Evolutionary conservation across 116 monocot species (phyloP).

Genomic region (Trichopus zeylanicus): DNA sequence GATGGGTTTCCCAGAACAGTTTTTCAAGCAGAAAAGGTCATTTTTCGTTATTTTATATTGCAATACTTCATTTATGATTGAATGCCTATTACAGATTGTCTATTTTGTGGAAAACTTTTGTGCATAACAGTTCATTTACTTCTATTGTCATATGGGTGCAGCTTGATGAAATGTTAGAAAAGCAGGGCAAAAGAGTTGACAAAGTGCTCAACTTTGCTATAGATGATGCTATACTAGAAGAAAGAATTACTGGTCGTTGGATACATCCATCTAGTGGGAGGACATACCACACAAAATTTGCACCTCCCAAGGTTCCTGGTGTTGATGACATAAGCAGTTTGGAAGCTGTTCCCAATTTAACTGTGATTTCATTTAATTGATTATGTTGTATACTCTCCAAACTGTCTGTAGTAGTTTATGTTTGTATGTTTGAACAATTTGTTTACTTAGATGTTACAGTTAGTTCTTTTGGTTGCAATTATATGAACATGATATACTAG

Average conservation of each 20-base stretch:
- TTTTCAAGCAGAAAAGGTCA: conserved; percentile 88
- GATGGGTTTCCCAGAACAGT: conserved; percentile 96
- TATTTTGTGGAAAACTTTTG: background rate
- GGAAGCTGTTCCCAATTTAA: background rate
- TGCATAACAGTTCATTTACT: background rate
- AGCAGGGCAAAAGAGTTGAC: conserved; percentile 70
- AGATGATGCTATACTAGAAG: conserved; percentile 91
- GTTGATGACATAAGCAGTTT: conserved; percentile 77
- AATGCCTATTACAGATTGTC: background rate
- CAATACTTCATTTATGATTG: background rate
- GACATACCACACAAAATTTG: conserved; percentile 89
- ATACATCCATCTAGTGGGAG: conserved; percentile 88
- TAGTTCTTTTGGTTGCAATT: no score
- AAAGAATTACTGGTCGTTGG: conserved; percentile 98
- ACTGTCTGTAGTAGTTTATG: background rate
- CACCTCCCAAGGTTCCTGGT: conserved; percentile 82
- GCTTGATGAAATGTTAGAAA: conserved; percentile 96
- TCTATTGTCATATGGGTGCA: conserved; percentile 18
- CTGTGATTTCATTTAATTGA: background rate
- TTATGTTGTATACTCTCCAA: background rate
- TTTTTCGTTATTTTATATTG: conserved; percentile 9
- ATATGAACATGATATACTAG: no score
- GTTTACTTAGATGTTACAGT: no score
- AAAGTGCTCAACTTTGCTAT: conserved; percentile 97
- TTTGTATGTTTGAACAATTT: background rate